Evolutionary conservation across 208 protist genomes (phyloP).

Genomic region (Crithidia brevicula): DNA sequence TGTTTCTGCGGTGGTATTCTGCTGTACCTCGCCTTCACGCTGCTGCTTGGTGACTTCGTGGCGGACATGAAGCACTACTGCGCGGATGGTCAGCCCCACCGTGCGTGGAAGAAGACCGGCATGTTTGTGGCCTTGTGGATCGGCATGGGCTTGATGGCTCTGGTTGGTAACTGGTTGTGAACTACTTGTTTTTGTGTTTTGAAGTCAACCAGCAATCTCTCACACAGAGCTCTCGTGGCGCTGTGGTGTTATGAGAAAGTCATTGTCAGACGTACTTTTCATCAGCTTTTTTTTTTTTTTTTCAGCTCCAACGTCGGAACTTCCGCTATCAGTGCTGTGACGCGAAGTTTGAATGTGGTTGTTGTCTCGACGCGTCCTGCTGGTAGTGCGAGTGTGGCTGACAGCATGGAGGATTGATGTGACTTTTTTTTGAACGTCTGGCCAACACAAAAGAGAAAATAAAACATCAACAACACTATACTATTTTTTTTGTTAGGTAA

Average conservation of each 20-base stretch:
- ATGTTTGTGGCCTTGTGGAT: conserved; percentile 38
- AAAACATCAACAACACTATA: no score
- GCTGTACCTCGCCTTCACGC: conserved; percentile 55
- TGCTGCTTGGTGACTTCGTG: conserved; percentile 54
- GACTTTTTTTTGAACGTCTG: no score
- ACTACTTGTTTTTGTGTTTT: neutral
- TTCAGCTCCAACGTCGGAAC: neutral
- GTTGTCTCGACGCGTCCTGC: neutral
- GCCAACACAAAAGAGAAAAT: no score
- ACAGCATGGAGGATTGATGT: no score
- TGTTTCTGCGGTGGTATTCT: conserved; percentile 51
- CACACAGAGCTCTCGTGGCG: neutral
- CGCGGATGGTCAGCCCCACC: neutral
- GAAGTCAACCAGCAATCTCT: neutral
- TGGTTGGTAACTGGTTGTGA: conserved; percentile 50
- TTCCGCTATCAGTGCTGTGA: neutral
- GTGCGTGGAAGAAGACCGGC: conserved; percentile 15
- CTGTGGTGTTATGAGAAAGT: no score
- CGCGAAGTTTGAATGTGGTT: neutral
- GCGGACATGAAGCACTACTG: conserved; percentile 24
- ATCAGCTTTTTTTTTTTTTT: neutral
- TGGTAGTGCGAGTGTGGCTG: no score
- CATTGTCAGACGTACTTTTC: neutral
- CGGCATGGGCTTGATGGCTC: conserved; percentile 47
- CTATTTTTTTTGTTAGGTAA: no score